Evolutionary conservation across 768 basidiomycete species (phyloP), one percentile per base, ranked within the genome.

Genomic region (Mycena latifolia): DNA sequence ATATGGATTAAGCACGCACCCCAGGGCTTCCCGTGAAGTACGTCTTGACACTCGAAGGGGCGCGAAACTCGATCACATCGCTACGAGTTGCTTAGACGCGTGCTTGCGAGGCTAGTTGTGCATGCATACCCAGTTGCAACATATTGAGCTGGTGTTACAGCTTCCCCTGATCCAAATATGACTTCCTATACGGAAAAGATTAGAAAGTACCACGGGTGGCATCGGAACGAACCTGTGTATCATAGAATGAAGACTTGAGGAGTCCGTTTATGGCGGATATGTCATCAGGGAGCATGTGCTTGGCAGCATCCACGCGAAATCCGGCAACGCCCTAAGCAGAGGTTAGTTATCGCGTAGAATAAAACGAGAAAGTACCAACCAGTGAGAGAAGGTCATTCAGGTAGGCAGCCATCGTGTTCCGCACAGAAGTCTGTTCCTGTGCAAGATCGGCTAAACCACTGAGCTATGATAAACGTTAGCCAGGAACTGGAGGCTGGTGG

Each of bases 21-120:
- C 70, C 70, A 28, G 65, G 63, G 20, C 57, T 63, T 2, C 59
- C 55, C 2, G 61, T 61, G 48, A 72, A 72, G 45, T 69, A 66
- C 15, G 69, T 64, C 39, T 55, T 24, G 28, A 69, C 48, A 3
- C 48, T 61, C 2, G 58, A 48, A 18, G 66, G 50, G 8, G 71
- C 72, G 18, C 72, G 61, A 43, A 72, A 72, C 41, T 72, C 72
- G 10, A 68, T 71, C 4, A 72, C 62, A 31, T 71, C 72, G 24
- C 72, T 70, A 25, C 9, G 28, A 57, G 31, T 54, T 37, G 5
- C 35, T 51, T 29, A 53, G 12, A n/a, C 9, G 55, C 39, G 52
- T 2, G 41, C 51, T 27, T 41, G 60, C 67, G 7, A 27, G 53
- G 20, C 24, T n/a, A n/a, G 20, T 27, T 22, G 10, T 48, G 31